Base-by-base conservation (phyloP, 768 basidiomycete genomes). In the Podaxis carcinomalis region DNA sequence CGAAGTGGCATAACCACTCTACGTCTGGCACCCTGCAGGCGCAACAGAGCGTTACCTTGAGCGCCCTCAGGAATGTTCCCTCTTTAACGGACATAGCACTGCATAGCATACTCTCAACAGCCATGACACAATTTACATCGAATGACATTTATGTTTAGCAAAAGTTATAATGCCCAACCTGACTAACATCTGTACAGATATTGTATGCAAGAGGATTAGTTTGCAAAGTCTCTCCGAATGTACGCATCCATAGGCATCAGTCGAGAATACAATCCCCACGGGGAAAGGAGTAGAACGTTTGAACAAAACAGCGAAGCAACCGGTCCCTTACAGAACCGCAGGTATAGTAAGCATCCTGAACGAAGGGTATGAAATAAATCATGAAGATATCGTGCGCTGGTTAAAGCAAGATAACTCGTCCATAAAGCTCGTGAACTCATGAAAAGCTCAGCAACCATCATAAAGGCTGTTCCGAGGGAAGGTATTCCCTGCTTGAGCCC, bases 401-500 rank as follows among this genome's bases (percentile, higher is more conserved):
- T 55, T n/a, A 47, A 25, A 36, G 25, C n/a, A 23, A 36, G 11
- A 13, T 21, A 39, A 39, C 37, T 21, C 3, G 37, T 50, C 25
- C 23, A 42, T 40, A 37, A 35, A 10, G 39, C 25, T 53, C 51
- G 42, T 60, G 37, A 55, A 16, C 53, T 49, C 42, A 55, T 61
- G 42, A 36, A 59, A 51, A 32, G n/a, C 51, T 49, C 16, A 78
- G 66, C 80, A 81, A 32, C 79, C 78, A 55, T 79, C 70, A 60
- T 77, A 77, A 6, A 74, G 65, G 19, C 74, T 74, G 63, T 94
- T 95, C 42, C 85, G 76, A 16, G 95, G 95, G 74, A 89, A 90
- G 0, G 75, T 75, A 68, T 90, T 84, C 44, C 90, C 90, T 1
- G 87, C 93, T 65, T 83, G 79, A 2, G 76, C 79, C 94, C 95